Conservation (phyloP, 2,329 filamentous ascomycete genomes). For the Coniochaeta sp. region DNA sequence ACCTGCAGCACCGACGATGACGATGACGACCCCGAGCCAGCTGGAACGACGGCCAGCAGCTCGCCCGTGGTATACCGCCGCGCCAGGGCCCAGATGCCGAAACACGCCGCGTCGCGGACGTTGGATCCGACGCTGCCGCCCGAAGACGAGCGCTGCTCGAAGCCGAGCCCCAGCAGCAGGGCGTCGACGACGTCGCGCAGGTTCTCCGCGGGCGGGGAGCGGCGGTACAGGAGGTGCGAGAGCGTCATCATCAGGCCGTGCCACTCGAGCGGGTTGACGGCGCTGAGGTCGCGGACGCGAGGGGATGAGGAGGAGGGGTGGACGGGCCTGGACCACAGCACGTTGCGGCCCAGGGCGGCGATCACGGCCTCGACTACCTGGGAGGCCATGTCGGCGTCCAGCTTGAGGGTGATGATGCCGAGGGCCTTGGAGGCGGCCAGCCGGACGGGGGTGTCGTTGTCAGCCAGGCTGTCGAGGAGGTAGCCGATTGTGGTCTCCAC, state of each 20-base stretch:
- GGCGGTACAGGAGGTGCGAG: conserved; percentile 77
- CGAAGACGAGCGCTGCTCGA: conserved; percentile 80
- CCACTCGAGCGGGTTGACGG: conserved; percentile 79
- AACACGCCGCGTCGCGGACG: conserved; percentile 90
- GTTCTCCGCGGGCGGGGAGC: conserved; percentile 65
- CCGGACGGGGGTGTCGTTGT: conserved; percentile 86
- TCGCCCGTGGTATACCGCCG: conserved; percentile 79
- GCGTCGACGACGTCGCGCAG: conserved; percentile 70
- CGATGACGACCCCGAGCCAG: no score
- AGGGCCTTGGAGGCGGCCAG: conserved; percentile 89
- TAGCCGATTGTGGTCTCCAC: conserved; percentile 78
- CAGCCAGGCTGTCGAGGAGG: conserved; percentile 68
- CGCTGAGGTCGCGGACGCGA: conserved; percentile 54
- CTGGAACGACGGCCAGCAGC: conserved; percentile 62
- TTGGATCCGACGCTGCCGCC: conserved; percentile 84
- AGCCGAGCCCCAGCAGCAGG: conserved; percentile 71
- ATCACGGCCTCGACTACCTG: conserved; percentile 86
- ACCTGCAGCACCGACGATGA: conserved; percentile 59
- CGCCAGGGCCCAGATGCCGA: conserved; percentile 89
- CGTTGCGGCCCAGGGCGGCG: conserved; percentile 55
- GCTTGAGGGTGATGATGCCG: conserved; percentile 74
- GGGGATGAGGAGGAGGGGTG: conserved; percentile 20
- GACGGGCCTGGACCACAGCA: conserved; percentile 33
- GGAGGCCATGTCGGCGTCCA: conserved; percentile 72
- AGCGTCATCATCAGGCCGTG: conserved; percentile 87